Base-by-base conservation (phyloP, 345 rosid species). In the Eucalyptus decipiens region DNA sequence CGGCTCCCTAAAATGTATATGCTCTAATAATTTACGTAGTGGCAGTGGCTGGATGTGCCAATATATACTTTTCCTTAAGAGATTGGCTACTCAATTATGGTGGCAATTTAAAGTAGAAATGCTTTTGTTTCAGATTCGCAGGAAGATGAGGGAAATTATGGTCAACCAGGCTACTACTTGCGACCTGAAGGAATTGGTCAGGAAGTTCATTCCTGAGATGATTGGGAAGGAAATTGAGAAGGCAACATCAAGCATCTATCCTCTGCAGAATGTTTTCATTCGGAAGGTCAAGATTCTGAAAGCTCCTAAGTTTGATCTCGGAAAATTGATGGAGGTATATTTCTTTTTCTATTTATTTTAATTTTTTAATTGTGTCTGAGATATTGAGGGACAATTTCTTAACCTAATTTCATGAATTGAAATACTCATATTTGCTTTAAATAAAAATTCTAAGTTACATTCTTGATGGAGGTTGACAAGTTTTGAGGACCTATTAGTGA, bases 101-200 rank as follows among this genome's bases (percentile, higher is more conserved):
- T 89, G 26, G 23, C 1, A 18, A 50, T 23, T 18, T 80, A 23
- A 40, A 48, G 28, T 21, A 42, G 49, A 13, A 48, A 32, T 62
- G 40, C 45, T 85, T 4, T 28, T 49, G 49, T 49, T n/a, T 34
- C 90, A 98, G 99, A 98, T 98, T 14, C 98, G 99, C 21, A 91
- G 95, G 86, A 97, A 98, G 93, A 98, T 98, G 99, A 97, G 94
- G 90, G 99, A 98, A 48, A 96, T 96, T 65, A 98, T 98, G 98
- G 81, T 94, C 8, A 92, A 94, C 90, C 97, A 95, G 90, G 97
- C 98, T 10, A 51, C 98, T 17, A 95, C 99, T 1, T 95, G 97
- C 89, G 98, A 98, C 92, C 93, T 98, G 21, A 98, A 98, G 92
- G 99, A 95, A 15, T 92, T 98, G 88, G 99, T 98, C 34, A 92